Base-by-base conservation (phyloP, 2,329 filamentous ascomycete species). In the Cyanodermella asteris region DNA sequence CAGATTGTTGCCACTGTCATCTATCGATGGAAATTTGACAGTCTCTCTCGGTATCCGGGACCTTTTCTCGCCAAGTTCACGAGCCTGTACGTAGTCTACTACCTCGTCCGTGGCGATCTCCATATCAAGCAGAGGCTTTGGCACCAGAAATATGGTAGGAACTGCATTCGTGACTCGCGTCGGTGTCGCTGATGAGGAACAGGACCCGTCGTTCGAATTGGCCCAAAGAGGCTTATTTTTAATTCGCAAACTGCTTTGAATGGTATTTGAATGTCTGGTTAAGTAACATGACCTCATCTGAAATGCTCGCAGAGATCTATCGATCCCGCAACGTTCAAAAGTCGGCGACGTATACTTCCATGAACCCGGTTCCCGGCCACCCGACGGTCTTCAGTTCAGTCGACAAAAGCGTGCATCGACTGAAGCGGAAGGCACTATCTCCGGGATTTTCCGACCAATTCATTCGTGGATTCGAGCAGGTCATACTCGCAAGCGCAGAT, bases 41-140 rank as follows among this genome's bases (percentile, higher is more conserved):
- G 69, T 4, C 47, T 74, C 7, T 58, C 66, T 11, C 64, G 61
- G 29, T 71, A 72, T 34, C 70, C 68, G 2, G 70, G 69, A 2
- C 71, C 70, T 0, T 48, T 70, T 23, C 40, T 72, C 20, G 66
- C 64, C 29, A 70, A 64, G 39, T 45, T 72, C 35, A 68, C 67
- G n/a, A 58, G 68, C 37, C 30, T 39, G 20, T 43, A 39, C 23
- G 31, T 22, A n/a, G 29, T 24, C 7, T 41, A 38, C 21, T 30
- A 38, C 26, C 27, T 33, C 21, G 39, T 32, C 30, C 34, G 29
- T 14, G 40, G 42, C 3, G 36, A 40, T 21, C 28, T 36, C 13
- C 42, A 44, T 31, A 15, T 44, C 6, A 35, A 42, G 16, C 32
- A 41, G 14, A 28, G 30, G 21, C 30, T 31, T 6, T 31, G 32